A percentile compares a stretch with the other conserved stretches of the same genome.
phyloP scores from a whole-genome alignment of 169 alveolate genomes.

The Plasmodium inui region DNA sequence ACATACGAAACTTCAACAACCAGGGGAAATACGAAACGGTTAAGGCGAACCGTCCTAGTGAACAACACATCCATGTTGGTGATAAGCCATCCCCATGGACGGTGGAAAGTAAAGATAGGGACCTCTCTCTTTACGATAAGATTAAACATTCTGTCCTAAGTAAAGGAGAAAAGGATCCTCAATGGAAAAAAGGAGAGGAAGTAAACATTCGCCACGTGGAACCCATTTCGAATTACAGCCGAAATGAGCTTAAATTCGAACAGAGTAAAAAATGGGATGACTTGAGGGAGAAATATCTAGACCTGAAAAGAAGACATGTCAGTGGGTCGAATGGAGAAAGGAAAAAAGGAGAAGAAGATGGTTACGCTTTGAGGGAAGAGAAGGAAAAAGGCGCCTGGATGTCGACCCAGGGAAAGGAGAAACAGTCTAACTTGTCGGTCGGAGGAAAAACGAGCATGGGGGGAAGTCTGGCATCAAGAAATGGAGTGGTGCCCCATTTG shows the following conservation, averaged over 20 bases:
- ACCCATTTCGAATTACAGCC: background rate
- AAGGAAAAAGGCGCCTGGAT: background rate
- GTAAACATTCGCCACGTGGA: background rate
- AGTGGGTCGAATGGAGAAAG: background rate
- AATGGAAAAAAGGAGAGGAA: background rate
- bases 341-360: background rate
- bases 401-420: background rate
- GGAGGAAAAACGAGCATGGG: background rate
- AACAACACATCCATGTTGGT: background rate
- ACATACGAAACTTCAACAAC: background rate
- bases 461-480: background rate
- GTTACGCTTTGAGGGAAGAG: background rate
- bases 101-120: background rate
- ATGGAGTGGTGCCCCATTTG: background rate
- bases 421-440: background rate
- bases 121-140: background rate
- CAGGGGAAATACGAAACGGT: background rate
- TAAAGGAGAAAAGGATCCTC: background rate
- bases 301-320: background rate
- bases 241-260: background rate
- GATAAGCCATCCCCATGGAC: background rate
- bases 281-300: conserved; percentile 18
- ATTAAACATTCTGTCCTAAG: background rate
- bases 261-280: conserved; percentile 13
- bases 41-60: background rate